Base-by-base conservation (phyloP, 495 filamentous ascomycete genomes). In the Friedmanniomyces endolithicus region DNA sequence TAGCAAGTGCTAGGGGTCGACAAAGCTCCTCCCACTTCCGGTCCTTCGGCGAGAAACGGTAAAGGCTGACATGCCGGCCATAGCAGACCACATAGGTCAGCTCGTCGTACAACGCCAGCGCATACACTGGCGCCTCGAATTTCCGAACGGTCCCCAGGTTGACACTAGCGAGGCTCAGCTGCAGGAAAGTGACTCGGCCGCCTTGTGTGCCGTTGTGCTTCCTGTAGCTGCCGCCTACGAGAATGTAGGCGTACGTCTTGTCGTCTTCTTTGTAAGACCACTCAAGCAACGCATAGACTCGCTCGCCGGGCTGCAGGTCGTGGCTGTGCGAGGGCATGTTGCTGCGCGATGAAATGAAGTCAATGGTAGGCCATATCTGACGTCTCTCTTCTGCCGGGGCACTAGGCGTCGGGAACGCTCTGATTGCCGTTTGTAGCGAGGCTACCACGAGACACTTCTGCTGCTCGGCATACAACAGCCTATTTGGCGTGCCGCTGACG, bases 401-500 rank as follows among this genome's bases (percentile, higher is more conserved):
- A 16, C 29, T 43, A 2, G 59, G 43, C 16, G 47, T 68, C 66
- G 1, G 77, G 58, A 55, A 79, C 1, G 49, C 11, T 17, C 55
- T 1, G 41, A 79, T 55, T 61, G 63, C 55, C 74, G 57, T 22
- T 19, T 66, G 64, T 16, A 61, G 65, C 3, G 78, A 72, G 1
- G 75, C 78, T 0, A 73, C 74, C 34, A 84, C 68, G 1, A 84
- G 70, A 53, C 74, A 71, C 4, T 72, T 66, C 6, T 80, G 68
- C 27, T 59, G 59, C 11, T 70, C 66, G 2, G 75, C 79, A 62
- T 79, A 82, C 12, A 82, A 53, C 0, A 84, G 57, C 37, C 73
- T 75, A 6, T 67, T 68, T 14, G 80, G 80, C 0, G 75, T 76
- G 2, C 75, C 74, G 11, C 55, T 52, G 6, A 80, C 59, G 0